A percentile compares a stretch with the other conserved stretches of the same genome.
phyloP scores from a whole-genome alignment of 306 rosid species.

The peach (Prunus persica) region Prunus_persica_NCBIv2 NC_034012.1:10343501-10344000 shows the following conservation, averaged over 20 bases:
- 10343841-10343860: constrained; percentile 17
- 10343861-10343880: background rate
- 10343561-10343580: constrained; percentile 4
- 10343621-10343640: constrained; percentile 1
- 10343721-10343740: no score
- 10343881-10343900: constrained; percentile 5
- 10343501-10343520: background rate
- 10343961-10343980: background rate
- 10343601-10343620: background rate
- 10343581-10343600: background rate
- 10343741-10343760: no score
- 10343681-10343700: background rate
- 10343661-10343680: background rate
- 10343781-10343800: no score
- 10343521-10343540: background rate
- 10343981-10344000: background rate
- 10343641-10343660: background rate
- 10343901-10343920: background rate
- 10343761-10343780: background rate
- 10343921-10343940: background rate
- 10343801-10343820: background rate
- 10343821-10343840: constrained; percentile 5
- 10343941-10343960: background rate
- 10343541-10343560: background rate
- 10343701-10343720: no score